Evolutionary conservation across 768 basidiomycete genomes (phyloP).

Genomic region (Harrya chromipes): DNA sequence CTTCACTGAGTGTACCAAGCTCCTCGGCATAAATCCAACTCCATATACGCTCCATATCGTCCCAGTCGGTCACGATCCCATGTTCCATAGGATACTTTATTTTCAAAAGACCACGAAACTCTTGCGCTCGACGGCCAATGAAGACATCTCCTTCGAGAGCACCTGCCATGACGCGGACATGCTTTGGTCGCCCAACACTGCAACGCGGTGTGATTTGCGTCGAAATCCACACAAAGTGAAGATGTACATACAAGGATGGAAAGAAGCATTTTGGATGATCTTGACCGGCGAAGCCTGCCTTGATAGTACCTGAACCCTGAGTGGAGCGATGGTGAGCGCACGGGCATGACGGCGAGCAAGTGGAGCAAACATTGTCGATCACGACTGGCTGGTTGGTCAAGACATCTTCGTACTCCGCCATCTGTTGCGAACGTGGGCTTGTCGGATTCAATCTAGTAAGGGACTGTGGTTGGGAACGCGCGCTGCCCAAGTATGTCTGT

Average conservation of each 20-base stretch:
- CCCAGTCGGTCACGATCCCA: conserved; percentile 99
- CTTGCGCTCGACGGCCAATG: conserved; percentile 93
- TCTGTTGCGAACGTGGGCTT: conserved; percentile 29
- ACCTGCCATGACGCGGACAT: conserved; percentile 96
- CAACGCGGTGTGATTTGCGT: conserved; percentile 18
- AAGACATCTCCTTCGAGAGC: conserved; percentile 95
- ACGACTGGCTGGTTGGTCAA: conserved; percentile 98
- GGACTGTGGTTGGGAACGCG: conserved; percentile 7
- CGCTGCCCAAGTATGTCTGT: neutral
- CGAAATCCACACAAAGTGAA: conserved; percentile 28
- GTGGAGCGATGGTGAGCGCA: conserved; percentile 22
- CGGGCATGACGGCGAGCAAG: conserved; percentile 21
- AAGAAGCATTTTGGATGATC: conserved; percentile 99
- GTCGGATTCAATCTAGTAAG: conserved; percentile 3
- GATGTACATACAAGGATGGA: conserved; percentile 85
- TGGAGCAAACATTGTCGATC: conserved; percentile 84
- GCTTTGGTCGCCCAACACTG: conserved; percentile 96
- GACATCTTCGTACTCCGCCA: conserved; percentile 91
- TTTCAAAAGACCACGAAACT: conserved; percentile 91
- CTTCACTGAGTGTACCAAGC: conserved; percentile 92
- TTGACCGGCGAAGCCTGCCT: conserved; percentile 98
- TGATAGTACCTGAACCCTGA: conserved; percentile 98
- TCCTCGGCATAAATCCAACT: conserved; percentile 97
- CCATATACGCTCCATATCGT: conserved; percentile 99
- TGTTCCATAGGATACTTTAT: conserved; percentile 99